Evolutionary conservation across 768 basidiomycete genomes (phyloP).

Genomic region (Collybia mongolica): DNA sequence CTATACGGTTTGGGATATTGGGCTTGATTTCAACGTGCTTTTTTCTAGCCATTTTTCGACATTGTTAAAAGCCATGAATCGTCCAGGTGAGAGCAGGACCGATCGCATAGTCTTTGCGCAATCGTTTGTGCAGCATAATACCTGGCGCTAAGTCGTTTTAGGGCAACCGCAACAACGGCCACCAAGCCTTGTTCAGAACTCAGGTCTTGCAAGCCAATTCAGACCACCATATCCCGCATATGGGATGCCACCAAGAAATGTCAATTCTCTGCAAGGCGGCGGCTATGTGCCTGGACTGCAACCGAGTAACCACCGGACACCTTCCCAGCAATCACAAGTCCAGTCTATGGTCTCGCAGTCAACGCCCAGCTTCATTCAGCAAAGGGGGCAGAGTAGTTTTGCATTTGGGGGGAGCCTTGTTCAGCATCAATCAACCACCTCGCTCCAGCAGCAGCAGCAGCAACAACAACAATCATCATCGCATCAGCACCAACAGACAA

Average conservation of each 20-base stretch:
- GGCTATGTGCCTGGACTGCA: constrained; percentile 59
- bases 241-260: constrained; percentile 60
- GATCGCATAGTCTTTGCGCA: constrained; percentile 8
- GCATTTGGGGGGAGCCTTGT: constrained; percentile 60
- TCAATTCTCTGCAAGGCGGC: constrained; percentile 43
- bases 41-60: constrained; percentile 27
- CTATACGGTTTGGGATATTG: not conserved
- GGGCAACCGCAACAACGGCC: constrained; percentile 84
- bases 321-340: constrained; percentile 50
- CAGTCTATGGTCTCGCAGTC: constrained; percentile 58
- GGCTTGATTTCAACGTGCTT: constrained; percentile 1
- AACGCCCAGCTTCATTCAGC: constrained; percentile 61
- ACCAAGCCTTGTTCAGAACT: constrained; percentile 68
- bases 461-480: constrained; percentile 31
- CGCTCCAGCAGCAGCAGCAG: constrained; percentile 40
- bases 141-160: constrained; percentile 31
- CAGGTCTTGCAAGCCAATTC: constrained; percentile 62
- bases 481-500: constrained; percentile 54
- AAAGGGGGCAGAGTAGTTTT: constrained; percentile 63
- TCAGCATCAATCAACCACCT: constrained; percentile 44
- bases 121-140: constrained; percentile 16
- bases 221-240: constrained; percentile 55
- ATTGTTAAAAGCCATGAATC: constrained; percentile 50
- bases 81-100: constrained; percentile 46
- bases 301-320: constrained; percentile 59